These are phyloP conservation scores for Fragosphaeria purpurea DNA, from an alignment of 2,329 filamentous ascomycete genomes.

Conservation along the genomic window DNA sequence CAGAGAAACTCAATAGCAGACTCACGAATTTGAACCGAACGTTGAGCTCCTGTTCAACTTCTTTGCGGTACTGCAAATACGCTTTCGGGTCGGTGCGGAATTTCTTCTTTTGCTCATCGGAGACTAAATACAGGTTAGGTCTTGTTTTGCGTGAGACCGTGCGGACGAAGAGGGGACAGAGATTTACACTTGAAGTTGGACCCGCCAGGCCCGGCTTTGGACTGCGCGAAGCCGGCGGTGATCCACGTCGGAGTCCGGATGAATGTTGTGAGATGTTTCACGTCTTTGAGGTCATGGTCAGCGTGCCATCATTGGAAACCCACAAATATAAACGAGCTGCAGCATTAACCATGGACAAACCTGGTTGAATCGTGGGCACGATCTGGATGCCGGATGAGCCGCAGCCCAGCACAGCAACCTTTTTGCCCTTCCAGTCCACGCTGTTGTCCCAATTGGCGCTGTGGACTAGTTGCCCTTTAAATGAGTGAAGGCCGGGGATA, in stretches of 20 bases:
- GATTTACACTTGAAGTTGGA: not conserved
- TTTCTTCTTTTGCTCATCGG: constrained; percentile 25
- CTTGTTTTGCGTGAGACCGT: too few species aligned
- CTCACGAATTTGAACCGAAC: constrained; percentile 21
- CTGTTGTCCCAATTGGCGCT: constrained; percentile 14
- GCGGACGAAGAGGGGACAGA: too few species aligned
- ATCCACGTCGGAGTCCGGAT: constrained; percentile 4
- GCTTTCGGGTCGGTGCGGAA: constrained; percentile 26
- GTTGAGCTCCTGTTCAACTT: constrained; percentile 24
- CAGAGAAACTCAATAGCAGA: too few species aligned
- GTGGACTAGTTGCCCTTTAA: constrained; percentile 8
- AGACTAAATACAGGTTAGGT: constrained; percentile 17
- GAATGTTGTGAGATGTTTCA: not conserved
- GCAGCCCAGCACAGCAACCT: constrained; percentile 1
- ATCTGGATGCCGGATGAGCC: not conserved
- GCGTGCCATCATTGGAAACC: constrained; percentile 19
- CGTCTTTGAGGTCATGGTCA: not conserved
- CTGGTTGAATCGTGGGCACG: constrained; percentile 3
- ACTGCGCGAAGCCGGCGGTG: not conserved
- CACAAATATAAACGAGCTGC: constrained; percentile 10
- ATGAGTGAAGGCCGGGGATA: constrained; percentile 7
- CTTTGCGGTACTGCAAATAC: constrained; percentile 30
- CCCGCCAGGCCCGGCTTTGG: not conserved
- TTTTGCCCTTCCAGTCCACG: constrained; percentile 5
- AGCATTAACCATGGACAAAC: constrained; percentile 19